Percentiles rank a stretch among this genome's conserved stretches.
These are phyloP conservation scores for Immersiella caudata DNA, from an alignment of 495 filamentous ascomycete species.

Conservation along the genomic window DNA sequence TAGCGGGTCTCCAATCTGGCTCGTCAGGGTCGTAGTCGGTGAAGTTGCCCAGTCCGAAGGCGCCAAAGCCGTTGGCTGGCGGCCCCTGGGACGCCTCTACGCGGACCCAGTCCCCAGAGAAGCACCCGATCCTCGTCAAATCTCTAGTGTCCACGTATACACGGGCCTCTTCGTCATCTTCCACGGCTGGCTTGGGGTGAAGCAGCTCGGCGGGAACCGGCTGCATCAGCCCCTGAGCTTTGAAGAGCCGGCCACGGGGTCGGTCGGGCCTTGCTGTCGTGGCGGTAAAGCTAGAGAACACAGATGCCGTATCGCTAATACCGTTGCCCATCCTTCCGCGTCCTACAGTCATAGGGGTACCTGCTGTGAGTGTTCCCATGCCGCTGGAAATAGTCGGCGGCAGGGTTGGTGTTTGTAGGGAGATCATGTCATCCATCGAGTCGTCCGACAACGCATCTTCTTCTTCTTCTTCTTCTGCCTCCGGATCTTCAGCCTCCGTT, in stretches of 20 bases:
- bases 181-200: conserved; percentile 73
- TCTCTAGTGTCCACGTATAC: conserved; percentile 86
- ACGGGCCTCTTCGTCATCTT: conserved; percentile 85
- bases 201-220: conserved; percentile 76
- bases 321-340: conserved; percentile 65
- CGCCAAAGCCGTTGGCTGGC: conserved; percentile 58
- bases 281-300: conserved; percentile 81
- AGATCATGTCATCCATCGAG: conserved; percentile 80
- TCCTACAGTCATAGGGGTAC: conserved; percentile 68
- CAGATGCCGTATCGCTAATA: conserved; percentile 74
- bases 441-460: conserved; percentile 69
- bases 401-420: conserved; percentile 75
- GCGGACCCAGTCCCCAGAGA: conserved; percentile 97
- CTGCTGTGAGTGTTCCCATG: conserved; percentile 70
- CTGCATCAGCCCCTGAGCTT: conserved; percentile 72
- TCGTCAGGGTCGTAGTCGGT: conserved; percentile 52
- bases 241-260: conserved; percentile 65
- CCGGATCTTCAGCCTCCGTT: conserved; percentile 62
- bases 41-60: conserved; percentile 58
- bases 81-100: conserved; percentile 74
- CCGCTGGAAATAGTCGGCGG: conserved; percentile 66
- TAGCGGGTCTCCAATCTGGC: conserved; percentile 68
- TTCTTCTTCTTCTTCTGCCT: conserved; percentile 53
- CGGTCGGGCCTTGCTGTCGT: conserved; percentile 72
- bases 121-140: conserved; percentile 86